Base-by-base conservation (phyloP, 371 early-diverging fungal species). In the Syncephalastrum contaminatum region DNA sequence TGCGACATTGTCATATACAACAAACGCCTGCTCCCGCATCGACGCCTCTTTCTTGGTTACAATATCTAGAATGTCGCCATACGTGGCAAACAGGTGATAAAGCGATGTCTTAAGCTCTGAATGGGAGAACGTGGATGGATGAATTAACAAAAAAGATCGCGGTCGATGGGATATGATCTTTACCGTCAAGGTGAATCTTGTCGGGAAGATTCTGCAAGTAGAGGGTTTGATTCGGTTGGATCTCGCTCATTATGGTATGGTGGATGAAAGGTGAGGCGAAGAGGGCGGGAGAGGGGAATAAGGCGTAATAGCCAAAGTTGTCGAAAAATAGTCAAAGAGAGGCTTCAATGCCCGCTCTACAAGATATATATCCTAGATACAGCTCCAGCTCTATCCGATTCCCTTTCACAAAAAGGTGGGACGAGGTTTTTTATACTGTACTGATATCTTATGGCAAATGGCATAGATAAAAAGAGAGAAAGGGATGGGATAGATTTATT, bases 11-110 rank as follows among this genome's bases (percentile, higher is more conserved):
- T 77, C 74, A 67, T 91, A 96, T 24, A 89, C 93, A 25, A 98
- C 75, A 68, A 94, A 96, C 1, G 98, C 98, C 71, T 98, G 98
- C n/a, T 96, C 97, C 16, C 96, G 90, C 90, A 91, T 89, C 60
- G 87, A 83, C 51, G 80, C 68, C 13, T 86, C 86, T 53, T 87
- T 83, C 57, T 83, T 79, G 10, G 92, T 89, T 4, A 90, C 88
- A 36, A 98, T 87, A 57, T 94, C 95, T 22, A 95, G 53, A n/a
- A 98, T 82, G 39, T 81, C 73, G n/a, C 97, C 98, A 68, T 88
- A 87, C 14, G 86, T 79, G 16, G 87, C 77, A 66, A 95, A 95
- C 27, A 92, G 70, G 49, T 76, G 72, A 73, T 92, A 93, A 21
- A 93, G 70, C 12, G 80, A 77, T 36, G 72, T 67, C 62, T 82